Base-by-base conservation (phyloP, 2,329 filamentous ascomycete species). In the Fusarium sp. region DNA sequence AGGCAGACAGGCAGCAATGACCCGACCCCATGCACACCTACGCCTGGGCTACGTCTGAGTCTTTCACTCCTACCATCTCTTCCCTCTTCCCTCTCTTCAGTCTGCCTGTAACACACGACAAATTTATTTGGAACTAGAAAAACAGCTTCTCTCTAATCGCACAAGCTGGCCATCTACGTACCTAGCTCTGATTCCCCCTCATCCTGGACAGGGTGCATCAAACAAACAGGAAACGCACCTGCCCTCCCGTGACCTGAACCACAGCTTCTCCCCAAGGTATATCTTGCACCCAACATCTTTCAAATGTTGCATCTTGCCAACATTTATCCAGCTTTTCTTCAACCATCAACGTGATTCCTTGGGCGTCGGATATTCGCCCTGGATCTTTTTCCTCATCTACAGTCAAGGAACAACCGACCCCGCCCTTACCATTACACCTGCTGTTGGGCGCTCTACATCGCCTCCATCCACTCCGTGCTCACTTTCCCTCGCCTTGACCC, bases 1-100 rank as follows among this genome's bases (percentile, higher is more conserved):
- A 42, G 25, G 38, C 34, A 20, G 42, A 29, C 31, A 58, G 56
- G 56, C 56, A 58, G 56, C 56, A 50, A 50, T 58, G 56, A 33
- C 42, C 13, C 55, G 56, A 33, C 42, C 13, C 55, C 23, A 23
- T 50, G 42, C 29, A 8, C 14, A 20, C 31, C 42, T 9, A 44
- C 38, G 16, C 29, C 10, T 11, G 1, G 10, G 11, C 40, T 23
- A 23, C 13, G 20, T 20, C 20, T n/a, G 5, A 31, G 42, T 27
- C 23, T 27, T 49, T 27, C 42, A 46, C 23, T 46, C 20, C 42
- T 49, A 16, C 44, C 14, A 27, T 27, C 44, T 34, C 27, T 33
- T 16, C 9, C 18, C 16, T 58, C 13, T 4, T 25, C 27, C 29
- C 38, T 49, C 40, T 20, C 40, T 58, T 25, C 16, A 31, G 44